These are phyloP conservation scores for Aspergillus sclerotioniger DNA, from an alignment of 495 filamentous ascomycete species.

Conservation along the genomic window DNA sequence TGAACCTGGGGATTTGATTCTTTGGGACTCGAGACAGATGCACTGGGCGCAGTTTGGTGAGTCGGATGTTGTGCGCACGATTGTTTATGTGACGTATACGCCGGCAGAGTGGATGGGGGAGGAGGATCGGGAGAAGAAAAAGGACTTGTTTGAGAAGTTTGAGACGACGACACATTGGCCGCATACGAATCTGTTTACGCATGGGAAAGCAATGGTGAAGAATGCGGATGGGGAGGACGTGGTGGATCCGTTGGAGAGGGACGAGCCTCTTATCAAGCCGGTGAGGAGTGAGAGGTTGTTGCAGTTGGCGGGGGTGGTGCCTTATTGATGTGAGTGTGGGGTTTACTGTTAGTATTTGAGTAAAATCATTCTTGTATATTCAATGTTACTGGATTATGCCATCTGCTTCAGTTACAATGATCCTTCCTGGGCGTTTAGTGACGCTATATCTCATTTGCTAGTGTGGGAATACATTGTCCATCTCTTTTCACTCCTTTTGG, in stretches of 20 bases:
- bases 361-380: background rate
- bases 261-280: conserved; percentile 32
- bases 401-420: no score
- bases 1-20: conserved; percentile 41
- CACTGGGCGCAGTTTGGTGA: conserved; percentile 28
- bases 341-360: no score
- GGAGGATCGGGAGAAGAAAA: conserved; percentile 32
- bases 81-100: conserved; percentile 41
- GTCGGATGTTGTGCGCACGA: conserved; percentile 29
- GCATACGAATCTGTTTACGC: conserved; percentile 30
- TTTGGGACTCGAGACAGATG: conserved; percentile 43
- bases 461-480: no score
- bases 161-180: conserved; percentile 46
- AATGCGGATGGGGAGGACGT: conserved; percentile 23
- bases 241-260: conserved; percentile 33
- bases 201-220: conserved; percentile 18
- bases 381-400: no score
- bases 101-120: conserved; percentile 30
- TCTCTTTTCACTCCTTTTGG: no score
- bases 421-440: no score
- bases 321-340: conserved; percentile 18
- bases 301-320: conserved; percentile 33
- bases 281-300: conserved; percentile 30
- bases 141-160: conserved; percentile 33
- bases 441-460: no score